Conservation (phyloP, 805 yeast species). For the Candida parachauliodes region DNA sequence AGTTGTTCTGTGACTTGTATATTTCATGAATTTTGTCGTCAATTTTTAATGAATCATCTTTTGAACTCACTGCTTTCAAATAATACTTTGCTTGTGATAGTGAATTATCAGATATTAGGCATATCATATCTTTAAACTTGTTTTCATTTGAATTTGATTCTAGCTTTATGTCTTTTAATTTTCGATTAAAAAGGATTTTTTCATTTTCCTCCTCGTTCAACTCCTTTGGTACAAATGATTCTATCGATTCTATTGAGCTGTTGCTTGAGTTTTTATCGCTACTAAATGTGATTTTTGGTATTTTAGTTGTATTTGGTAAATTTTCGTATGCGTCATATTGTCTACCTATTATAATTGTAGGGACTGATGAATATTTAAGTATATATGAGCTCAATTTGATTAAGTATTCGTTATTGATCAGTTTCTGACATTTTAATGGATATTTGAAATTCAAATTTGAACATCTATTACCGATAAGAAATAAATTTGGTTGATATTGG, state of each 20-base stretch:
- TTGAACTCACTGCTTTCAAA: constrained; percentile 17
- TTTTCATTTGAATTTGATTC: constrained; percentile 4
- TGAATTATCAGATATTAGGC: constrained; percentile 19
- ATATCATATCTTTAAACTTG: constrained; percentile 7
- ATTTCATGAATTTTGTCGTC: constrained; percentile 34
- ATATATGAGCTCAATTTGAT: constrained; percentile 36
- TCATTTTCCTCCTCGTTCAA: constrained; percentile 4
- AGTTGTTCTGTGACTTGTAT: constrained; percentile 27
- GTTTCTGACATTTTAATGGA: constrained; percentile 25
- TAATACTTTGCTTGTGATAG: constrained; percentile 24
- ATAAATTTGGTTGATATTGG: constrained; percentile 40
- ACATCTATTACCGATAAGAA: constrained; percentile 36
- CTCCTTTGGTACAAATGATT: constrained; percentile 6
- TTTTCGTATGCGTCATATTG: neutral
- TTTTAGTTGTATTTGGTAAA: neutral
- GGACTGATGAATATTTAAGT: constrained; percentile 37
- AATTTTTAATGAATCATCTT: constrained; percentile 19
- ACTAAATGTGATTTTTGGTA: constrained; percentile 3
- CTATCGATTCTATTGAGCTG: constrained; percentile 8
- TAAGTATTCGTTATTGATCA: constrained; percentile 22
- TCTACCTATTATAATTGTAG: constrained; percentile 34
- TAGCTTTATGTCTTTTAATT: neutral
- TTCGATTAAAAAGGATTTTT: neutral
- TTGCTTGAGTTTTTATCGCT: constrained; percentile 1
- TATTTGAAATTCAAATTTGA: constrained; percentile 41